These are phyloP conservation scores for Scleroderma bovista DNA, from an alignment of 768 basidiomycete genomes.

Conservation along the genomic window DNA sequence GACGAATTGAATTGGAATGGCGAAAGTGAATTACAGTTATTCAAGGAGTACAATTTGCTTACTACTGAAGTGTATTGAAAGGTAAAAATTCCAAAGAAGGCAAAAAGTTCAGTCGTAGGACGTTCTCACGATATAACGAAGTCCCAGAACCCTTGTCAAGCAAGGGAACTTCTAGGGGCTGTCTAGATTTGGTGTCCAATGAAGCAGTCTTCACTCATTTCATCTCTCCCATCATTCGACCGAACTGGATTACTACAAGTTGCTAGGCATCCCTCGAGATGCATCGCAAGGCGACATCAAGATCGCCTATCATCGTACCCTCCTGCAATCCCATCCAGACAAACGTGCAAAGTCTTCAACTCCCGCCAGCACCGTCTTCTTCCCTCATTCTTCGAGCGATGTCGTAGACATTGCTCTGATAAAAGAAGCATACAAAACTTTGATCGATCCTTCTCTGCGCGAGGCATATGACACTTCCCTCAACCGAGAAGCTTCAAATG, in stretches of 20 bases:
- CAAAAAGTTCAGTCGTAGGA: too few relatives aligned
- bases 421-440: conserved; percentile 61
- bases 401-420: conserved; percentile 48
- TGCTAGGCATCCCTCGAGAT: conserved; percentile 48
- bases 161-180: too few relatives aligned
- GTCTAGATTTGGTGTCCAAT: too few relatives aligned
- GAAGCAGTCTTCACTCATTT: too few relatives aligned
- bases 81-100: too few relatives aligned
- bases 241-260: conserved; percentile 48
- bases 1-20: too few relatives aligned
- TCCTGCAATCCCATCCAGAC: conserved; percentile 65
- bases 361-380: conserved; percentile 17
- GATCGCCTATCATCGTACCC: conserved; percentile 59
- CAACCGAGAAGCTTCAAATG: conserved; percentile 3
- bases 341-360: conserved; percentile 27
- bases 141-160: too few relatives aligned
- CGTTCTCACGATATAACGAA: too few relatives aligned
- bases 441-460: conserved; percentile 48
- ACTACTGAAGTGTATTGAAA: too few relatives aligned
- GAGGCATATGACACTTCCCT: conserved; percentile 42
- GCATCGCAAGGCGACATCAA: conserved; percentile 57
- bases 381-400: not conserved
- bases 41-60: too few relatives aligned
- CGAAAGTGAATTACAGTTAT: too few relatives aligned
- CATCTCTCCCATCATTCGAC: not conserved